These are phyloP conservation scores for Collariella sp. DNA, from an alignment of 495 filamentous ascomycete genomes.

Conservation along the genomic window DNA sequence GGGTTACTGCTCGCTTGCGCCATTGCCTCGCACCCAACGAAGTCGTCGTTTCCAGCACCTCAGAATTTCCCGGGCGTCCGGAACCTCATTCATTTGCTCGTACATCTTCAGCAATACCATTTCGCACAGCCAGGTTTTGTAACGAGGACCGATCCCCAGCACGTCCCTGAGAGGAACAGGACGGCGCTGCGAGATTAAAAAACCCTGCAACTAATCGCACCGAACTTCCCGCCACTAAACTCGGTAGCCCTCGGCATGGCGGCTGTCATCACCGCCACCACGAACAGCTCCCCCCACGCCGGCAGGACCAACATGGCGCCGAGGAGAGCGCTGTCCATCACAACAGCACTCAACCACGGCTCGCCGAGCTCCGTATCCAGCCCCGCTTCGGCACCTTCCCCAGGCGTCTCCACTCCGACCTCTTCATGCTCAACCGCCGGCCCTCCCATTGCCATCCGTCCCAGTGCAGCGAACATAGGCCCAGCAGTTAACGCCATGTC, in stretches of 20 bases:
- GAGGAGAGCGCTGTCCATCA: slow-evolving; percentile 12
- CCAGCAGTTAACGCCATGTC: slow-evolving; percentile 17
- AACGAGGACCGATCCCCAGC: no score
- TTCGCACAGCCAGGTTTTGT: no score
- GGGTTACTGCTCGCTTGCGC: not conserved
- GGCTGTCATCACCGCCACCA: not conserved
- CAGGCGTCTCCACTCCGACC: slow-evolving; percentile 19
- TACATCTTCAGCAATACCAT: no score
- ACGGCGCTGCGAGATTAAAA: slow-evolving; percentile 9
- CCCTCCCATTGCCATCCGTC: slow-evolving; percentile 25
- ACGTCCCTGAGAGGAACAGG: not conserved
- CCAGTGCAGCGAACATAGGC: slow-evolving; percentile 19
- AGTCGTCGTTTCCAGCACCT: not conserved
- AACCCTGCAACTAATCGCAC: slow-evolving; percentile 8
- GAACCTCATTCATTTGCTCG: not conserved
- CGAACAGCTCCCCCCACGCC: not conserved
- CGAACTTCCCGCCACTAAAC: not conserved
- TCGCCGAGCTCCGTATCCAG: slow-evolving; percentile 17
- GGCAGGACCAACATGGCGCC: not conserved
- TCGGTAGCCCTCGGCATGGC: slow-evolving; percentile 10
- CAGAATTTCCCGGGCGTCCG: not conserved
- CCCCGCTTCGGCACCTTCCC: slow-evolving; percentile 25
- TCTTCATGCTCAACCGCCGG: slow-evolving; percentile 15
- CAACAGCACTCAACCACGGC: slow-evolving; percentile 8
- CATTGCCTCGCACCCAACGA: not conserved